These are phyloP conservation scores for Jaapia argillacea DNA, from an alignment of 768 basidiomycete species.

Conservation along the genomic window DNA sequence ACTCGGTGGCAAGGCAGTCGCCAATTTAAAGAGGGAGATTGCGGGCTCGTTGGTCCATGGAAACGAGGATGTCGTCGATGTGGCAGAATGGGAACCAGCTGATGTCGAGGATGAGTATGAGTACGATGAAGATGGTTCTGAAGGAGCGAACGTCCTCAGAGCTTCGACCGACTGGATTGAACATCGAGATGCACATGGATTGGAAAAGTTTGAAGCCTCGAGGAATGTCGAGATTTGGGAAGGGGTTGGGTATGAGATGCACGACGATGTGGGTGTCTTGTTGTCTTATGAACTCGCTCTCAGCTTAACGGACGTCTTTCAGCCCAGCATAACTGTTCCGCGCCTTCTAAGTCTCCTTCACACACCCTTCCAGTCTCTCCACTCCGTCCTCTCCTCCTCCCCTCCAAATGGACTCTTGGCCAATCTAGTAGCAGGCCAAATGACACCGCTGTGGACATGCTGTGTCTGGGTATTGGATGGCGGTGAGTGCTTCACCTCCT, in stretches of 20 bases:
- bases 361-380: constrained; percentile 40
- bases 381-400: constrained; percentile 47
- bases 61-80: constrained; percentile 61
- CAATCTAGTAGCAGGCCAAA: background rate
- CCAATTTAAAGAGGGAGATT: constrained; percentile 29
- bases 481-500: constrained; percentile 29
- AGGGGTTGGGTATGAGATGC: constrained; percentile 33
- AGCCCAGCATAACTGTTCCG: background rate
- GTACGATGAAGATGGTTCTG: background rate
- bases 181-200: constrained; percentile 50
- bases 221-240: constrained; percentile 56
- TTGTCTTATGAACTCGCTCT: too few relatives aligned
- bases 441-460: background rate
- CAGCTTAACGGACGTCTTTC: too few relatives aligned
- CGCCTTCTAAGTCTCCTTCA: background rate
- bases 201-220: constrained; percentile 55
- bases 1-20: constrained; percentile 33
- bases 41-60: constrained; percentile 44
- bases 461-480: background rate
- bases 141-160: constrained; percentile 22
- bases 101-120: constrained; percentile 5
- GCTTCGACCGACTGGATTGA: constrained; percentile 71
- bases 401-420: constrained; percentile 27
- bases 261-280: constrained; percentile 31
- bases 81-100: constrained; percentile 48